Evolutionary conservation across 208 protist species (phyloP).

Genomic region (Acanthamoeba sp.): DNA sequence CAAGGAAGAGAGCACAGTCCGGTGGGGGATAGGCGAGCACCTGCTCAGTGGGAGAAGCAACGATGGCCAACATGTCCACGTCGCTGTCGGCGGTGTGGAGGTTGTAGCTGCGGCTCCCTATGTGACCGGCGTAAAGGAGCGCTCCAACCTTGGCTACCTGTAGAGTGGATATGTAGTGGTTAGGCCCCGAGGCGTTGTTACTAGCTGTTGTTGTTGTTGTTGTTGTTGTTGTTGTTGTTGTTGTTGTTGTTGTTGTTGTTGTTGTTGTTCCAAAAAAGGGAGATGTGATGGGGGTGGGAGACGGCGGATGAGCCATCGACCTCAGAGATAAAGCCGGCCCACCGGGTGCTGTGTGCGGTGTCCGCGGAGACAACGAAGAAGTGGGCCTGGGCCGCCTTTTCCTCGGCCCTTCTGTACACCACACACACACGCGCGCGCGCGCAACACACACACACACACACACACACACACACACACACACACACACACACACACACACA

Average conservation of each 20-base stretch:
- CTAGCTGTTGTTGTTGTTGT: too few relatives aligned
- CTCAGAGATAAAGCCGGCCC: slow-evolving; percentile 4
- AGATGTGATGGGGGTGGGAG: too few relatives aligned
- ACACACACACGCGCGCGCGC: too few relatives aligned
- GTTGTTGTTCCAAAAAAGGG: too few relatives aligned
- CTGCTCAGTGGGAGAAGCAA: neutral
- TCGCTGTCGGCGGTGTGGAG: neutral
- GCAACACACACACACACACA: too few relatives aligned
- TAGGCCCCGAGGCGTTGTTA: neutral
- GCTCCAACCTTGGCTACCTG: slow-evolving; percentile 1
- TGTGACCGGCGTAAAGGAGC: slow-evolving; percentile 1
- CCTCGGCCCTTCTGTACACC: neutral
- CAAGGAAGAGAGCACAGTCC: too few relatives aligned
- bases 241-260: too few relatives aligned
- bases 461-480: too few relatives aligned
- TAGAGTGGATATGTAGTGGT: neutral
- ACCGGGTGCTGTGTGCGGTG: neutral
- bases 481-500: too few relatives aligned
- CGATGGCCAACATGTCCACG: slow-evolving; percentile 34
- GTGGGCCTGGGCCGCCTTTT: neutral
- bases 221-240: too few relatives aligned
- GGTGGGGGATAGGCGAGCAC: too few relatives aligned
- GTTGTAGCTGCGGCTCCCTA: slow-evolving; percentile 38
- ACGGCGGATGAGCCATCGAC: too few relatives aligned
- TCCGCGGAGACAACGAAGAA: neutral